These are phyloP conservation scores for Naganishia onofrii DNA, from an alignment of 768 basidiomycete genomes.

Conservation along the genomic window DNA sequence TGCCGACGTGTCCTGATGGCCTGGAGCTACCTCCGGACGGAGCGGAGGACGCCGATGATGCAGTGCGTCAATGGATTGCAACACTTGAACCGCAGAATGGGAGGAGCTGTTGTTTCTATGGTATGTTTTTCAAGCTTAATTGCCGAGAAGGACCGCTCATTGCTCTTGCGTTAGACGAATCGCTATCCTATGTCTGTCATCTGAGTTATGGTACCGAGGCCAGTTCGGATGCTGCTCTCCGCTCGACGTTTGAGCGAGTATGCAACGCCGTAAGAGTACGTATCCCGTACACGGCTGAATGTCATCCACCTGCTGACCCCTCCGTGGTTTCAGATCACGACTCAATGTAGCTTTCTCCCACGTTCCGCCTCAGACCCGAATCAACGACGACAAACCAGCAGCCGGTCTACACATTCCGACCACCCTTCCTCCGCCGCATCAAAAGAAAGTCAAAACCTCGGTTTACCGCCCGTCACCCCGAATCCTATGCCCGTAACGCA, in stretches of 20 bases:
- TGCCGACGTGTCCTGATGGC: neutral
- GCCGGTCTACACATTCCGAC: neutral
- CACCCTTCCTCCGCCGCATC: constrained; percentile 22
- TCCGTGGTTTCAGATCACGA: constrained; percentile 9
- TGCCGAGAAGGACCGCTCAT: neutral
- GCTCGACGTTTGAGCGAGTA: neutral
- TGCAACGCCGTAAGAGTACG: constrained; percentile 19
- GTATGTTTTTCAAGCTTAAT: neutral
- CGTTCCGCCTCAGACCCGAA: neutral
- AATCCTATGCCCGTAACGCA: constrained; percentile 24
- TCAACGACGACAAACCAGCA: neutral
- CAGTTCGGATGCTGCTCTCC: neutral
- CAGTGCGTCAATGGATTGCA: neutral
- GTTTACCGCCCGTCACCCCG: constrained; percentile 23
- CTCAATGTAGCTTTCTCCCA: constrained; percentile 25
- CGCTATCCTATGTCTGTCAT: constrained; percentile 22
- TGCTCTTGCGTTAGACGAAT: constrained; percentile 6
- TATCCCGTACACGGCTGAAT: neutral
- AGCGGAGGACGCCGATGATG: neutral
- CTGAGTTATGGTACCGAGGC: constrained; percentile 5
- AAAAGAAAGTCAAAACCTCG: constrained; percentile 13
- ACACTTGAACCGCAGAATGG: neutral
- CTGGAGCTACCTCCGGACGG: neutral
- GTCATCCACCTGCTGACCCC: neutral
- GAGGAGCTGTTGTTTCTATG: constrained; percentile 26